Conservation (phyloP, 306 rosid species). For the Heteromeles arbutifolia region DNA sequence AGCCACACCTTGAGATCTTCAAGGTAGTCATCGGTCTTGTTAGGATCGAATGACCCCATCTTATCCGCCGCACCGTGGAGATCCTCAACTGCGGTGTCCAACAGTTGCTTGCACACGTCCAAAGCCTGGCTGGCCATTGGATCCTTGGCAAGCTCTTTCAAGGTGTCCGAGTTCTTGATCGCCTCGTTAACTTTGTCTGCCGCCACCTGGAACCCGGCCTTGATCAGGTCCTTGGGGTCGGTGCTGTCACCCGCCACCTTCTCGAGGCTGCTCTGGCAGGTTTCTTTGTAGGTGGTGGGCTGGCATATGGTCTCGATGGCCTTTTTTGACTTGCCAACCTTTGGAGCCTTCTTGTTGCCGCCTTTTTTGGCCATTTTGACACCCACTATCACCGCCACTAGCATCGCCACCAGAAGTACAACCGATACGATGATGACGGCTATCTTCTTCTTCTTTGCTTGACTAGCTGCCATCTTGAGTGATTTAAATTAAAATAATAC, state of each 20-base stretch:
- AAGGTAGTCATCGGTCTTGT: conserved; percentile 21
- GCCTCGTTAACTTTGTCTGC: conserved; percentile 10
- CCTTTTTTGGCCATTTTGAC: neutral
- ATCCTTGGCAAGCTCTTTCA: conserved; percentile 38
- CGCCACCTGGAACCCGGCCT: conserved; percentile 26
- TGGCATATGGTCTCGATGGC: conserved; percentile 36
- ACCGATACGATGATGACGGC: conserved; percentile 24
- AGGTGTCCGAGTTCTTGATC: conserved; percentile 20
- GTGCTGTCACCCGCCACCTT: neutral
- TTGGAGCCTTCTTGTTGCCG: neutral
- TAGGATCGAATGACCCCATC: conserved; percentile 24
- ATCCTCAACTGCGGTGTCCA: conserved; percentile 41
- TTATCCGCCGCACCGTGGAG: conserved; percentile 22
- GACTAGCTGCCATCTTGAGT: conserved; percentile 5
- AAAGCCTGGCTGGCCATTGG: conserved; percentile 44
- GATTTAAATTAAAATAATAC: neutral
- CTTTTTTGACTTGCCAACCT: neutral
- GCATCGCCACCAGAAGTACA: conserved; percentile 36
- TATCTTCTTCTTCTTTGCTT: conserved; percentile 29
- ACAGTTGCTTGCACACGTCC: conserved; percentile 40
- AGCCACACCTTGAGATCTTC: conserved; percentile 66
- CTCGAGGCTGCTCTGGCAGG: conserved; percentile 34
- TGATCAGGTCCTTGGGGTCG: conserved; percentile 43
- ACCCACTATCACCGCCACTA: conserved; percentile 37
- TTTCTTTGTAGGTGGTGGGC: conserved; percentile 41